These are phyloP conservation scores for Vitis hybrid DNA, from an alignment of 177 flowering plant species.

Conservation along the genomic window DNA sequence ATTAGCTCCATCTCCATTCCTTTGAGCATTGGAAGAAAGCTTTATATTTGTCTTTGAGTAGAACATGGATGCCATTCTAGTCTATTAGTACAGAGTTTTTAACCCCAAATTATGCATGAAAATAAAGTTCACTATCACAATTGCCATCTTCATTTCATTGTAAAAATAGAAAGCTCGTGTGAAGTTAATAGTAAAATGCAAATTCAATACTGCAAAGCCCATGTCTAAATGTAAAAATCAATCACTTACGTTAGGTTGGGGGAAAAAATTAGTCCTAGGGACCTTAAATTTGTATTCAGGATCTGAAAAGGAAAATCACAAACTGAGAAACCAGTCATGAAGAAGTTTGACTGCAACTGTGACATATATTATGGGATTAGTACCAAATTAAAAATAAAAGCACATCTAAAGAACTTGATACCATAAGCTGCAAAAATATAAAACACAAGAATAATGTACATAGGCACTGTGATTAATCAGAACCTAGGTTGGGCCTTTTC, in stretches of 20 bases:
- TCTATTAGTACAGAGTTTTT: no score
- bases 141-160: no score
- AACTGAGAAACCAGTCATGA: neutral
- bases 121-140: no score
- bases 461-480: neutral
- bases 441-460: neutral
- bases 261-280: conserved; percentile 78
- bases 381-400: neutral
- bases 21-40: no score
- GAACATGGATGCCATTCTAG: no score
- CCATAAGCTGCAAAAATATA: neutral
- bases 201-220: neutral
- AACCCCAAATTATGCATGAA: no score
- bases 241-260: conserved; percentile 88
- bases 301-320: conserved; percentile 38
- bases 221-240: conserved; percentile 2
- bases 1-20: no score
- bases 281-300: conserved; percentile 85
- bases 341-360: neutral
- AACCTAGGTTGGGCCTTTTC: no score
- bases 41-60: no score
- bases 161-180: neutral
- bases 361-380: neutral
- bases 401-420: neutral
- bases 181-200: neutral